A percentile compares a stretch with the other conserved stretches of the same genome.
Conservation (phyloP, 192 early-diverging fungal species). For the Jimgerdemannia flammicorona region DNA sequence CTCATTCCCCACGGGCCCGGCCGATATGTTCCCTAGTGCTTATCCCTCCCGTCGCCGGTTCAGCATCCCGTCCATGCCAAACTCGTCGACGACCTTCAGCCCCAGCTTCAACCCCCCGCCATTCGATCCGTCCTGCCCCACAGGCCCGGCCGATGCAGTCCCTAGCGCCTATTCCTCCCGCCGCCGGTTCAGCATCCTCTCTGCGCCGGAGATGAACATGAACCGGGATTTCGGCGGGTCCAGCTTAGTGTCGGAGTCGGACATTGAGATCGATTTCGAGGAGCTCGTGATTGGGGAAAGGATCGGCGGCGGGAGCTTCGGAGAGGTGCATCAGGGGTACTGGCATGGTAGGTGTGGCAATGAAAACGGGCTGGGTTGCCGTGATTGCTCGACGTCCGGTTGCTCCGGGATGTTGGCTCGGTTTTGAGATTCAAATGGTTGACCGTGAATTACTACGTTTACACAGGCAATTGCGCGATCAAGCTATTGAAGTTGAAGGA, state of each 20-base stretch:
- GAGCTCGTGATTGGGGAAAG: background rate
- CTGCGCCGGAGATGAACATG: background rate
- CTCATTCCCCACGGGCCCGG: background rate
- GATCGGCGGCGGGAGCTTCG: slow-evolving; percentile 2
- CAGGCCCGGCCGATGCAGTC: background rate
- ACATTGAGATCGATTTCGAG: slow-evolving; percentile 3
- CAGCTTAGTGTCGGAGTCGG: background rate
- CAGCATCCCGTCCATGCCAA: background rate
- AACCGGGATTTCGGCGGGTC: background rate
- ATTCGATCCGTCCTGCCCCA: background rate
- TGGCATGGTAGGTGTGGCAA: slow-evolving; percentile 1
- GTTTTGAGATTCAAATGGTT: too few relatives aligned
- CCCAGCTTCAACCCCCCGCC: background rate
- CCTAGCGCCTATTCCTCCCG: background rate
- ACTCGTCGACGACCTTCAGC: background rate
- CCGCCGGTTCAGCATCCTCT: background rate
- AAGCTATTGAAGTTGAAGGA: background rate
- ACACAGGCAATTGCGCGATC: background rate
- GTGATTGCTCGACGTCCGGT: too few relatives aligned
- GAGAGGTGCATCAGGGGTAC: slow-evolving; percentile 3
- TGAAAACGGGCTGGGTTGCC: background rate
- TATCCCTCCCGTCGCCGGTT: background rate
- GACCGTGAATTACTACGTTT: too few relatives aligned
- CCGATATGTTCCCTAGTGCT: background rate
- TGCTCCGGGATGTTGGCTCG: too few relatives aligned